These are phyloP conservation scores for Metarhizium brunneum DNA, from an alignment of 2,329 filamentous ascomycete genomes.

Conservation along the genomic window DNA sequence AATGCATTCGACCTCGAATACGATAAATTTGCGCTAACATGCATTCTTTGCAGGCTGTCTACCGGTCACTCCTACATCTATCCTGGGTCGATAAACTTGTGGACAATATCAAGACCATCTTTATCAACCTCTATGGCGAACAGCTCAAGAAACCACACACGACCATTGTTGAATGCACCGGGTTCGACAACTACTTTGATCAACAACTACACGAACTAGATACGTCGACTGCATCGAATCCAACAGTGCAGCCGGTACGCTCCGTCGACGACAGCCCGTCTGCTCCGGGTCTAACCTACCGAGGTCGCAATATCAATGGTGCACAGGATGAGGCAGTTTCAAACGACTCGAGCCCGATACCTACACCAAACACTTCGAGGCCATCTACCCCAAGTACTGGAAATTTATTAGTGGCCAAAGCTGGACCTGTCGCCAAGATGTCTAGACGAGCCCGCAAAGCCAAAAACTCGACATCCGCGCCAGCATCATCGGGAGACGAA, in stretches of 20 bases:
- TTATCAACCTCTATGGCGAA: constrained; percentile 81
- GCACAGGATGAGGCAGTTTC: constrained; percentile 35
- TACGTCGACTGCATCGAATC: constrained; percentile 33
- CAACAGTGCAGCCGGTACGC: constrained; percentile 21
- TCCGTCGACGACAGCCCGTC: constrained; percentile 18
- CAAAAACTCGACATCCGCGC: constrained; percentile 55
- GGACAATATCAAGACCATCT: constrained; percentile 88
- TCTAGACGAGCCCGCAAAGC: constrained; percentile 70
- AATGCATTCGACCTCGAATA: not conserved
- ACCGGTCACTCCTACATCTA: constrained; percentile 87
- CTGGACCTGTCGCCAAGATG: constrained; percentile 64
- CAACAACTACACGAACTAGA: constrained; percentile 81
- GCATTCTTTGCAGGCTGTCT: constrained; percentile 62
- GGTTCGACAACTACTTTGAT: constrained; percentile 90
- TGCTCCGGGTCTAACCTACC: constrained; percentile 27
- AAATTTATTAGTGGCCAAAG: constrained; percentile 61
- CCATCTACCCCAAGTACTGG: constrained; percentile 62
- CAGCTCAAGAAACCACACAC: constrained; percentile 75
- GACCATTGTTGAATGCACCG: constrained; percentile 65
- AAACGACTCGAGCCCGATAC: constrained; percentile 59
- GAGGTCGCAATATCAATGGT: constrained; percentile 26
- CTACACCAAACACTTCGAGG: constrained; percentile 67
- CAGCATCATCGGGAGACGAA: constrained; percentile 79
- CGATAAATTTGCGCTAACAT: not conserved
- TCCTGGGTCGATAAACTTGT: constrained; percentile 96